These are phyloP conservation scores for Monosporozyma yasuniensis DNA, from an alignment of 805 yeast genomes.

Conservation along the genomic window DNA sequence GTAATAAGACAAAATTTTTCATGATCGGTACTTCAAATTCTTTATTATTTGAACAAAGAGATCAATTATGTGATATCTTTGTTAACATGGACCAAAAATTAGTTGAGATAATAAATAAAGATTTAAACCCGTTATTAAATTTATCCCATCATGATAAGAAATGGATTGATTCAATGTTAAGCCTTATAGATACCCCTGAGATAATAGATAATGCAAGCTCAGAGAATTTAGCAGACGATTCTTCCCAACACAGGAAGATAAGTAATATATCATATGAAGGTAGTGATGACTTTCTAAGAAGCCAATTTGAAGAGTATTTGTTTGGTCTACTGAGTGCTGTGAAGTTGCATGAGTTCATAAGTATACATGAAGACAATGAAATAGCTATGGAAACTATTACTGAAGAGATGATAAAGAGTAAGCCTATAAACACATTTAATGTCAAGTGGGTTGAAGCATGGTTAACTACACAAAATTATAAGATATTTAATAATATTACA, in stretches of 20 bases:
- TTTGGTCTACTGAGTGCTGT: slow-evolving; percentile 64
- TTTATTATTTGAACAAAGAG: slow-evolving; percentile 56
- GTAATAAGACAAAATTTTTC: slow-evolving; percentile 50
- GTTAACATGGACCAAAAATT: slow-evolving; percentile 52
- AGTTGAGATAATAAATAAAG: slow-evolving; percentile 38
- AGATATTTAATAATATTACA: slow-evolving; percentile 45
- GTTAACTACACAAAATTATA: slow-evolving; percentile 46
- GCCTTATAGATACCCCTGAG: slow-evolving; percentile 32
- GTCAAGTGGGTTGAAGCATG: slow-evolving; percentile 42
- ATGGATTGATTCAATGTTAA: slow-evolving; percentile 55
- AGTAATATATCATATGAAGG: slow-evolving; percentile 48
- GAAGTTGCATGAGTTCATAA: slow-evolving; percentile 55
- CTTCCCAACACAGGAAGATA: slow-evolving; percentile 22
- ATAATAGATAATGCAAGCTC: slow-evolving; percentile 5
- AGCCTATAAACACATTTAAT: slow-evolving; percentile 37
- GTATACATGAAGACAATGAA: slow-evolving; percentile 29
- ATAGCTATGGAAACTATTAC: slow-evolving; percentile 30
- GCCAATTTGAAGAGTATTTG: slow-evolving; percentile 84
- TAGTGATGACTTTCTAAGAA: slow-evolving; percentile 80
- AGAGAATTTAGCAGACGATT: slow-evolving; percentile 35
- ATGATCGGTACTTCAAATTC: slow-evolving; percentile 85
- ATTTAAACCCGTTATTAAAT: slow-evolving; percentile 36
- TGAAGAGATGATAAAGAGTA: slow-evolving; percentile 23
- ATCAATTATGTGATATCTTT: slow-evolving; percentile 56
- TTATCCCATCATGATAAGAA: slow-evolving; percentile 57